Percentiles rank a stretch among this genome's conserved stretches.
These are phyloP conservation scores for Davidsoniella australis DNA, from an alignment of 2,329 filamentous ascomycete genomes.

Conservation along the genomic window DNA sequence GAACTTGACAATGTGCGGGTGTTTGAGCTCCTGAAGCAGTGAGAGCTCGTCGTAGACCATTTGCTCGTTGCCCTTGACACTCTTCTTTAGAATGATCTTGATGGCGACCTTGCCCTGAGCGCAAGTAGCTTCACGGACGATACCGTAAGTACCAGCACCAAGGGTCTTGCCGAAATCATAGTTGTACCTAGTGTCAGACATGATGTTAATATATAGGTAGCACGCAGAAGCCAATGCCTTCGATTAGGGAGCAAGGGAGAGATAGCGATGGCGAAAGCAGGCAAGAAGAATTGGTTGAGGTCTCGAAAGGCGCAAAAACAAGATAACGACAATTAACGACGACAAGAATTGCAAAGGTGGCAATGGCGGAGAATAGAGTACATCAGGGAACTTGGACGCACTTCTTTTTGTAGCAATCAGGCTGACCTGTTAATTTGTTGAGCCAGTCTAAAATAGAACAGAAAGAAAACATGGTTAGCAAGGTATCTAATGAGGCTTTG, in stretches of 20 bases:
- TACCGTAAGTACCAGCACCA: constrained; percentile 93
- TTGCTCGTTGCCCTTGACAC: constrained; percentile 91
- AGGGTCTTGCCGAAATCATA: constrained; percentile 89
- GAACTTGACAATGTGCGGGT: constrained; percentile 92
- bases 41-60: constrained; percentile 98
- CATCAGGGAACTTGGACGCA: constrained; percentile 25
- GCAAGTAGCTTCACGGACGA: constrained; percentile 86
- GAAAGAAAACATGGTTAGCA: constrained; percentile 6
- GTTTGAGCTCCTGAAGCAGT: constrained; percentile 78
- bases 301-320: constrained; percentile 11
- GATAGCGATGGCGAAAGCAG: no score
- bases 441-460: constrained; percentile 29
- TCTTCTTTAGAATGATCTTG: constrained; percentile 99
- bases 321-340: not conserved
- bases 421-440: constrained; percentile 90
- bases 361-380: not conserved
- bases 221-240: constrained; percentile 11
- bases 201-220: constrained; percentile 15
- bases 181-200: constrained; percentile 40
- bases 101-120: constrained; percentile 74
- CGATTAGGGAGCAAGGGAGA: constrained; percentile 6
- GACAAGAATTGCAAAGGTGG: not conserved
- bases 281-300: not conserved
- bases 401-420: constrained; percentile 98
- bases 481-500: not conserved